Evolutionary conservation across 2,329 filamentous ascomycete species (phyloP).

Genomic region (Calonectria crousiana): DNA sequence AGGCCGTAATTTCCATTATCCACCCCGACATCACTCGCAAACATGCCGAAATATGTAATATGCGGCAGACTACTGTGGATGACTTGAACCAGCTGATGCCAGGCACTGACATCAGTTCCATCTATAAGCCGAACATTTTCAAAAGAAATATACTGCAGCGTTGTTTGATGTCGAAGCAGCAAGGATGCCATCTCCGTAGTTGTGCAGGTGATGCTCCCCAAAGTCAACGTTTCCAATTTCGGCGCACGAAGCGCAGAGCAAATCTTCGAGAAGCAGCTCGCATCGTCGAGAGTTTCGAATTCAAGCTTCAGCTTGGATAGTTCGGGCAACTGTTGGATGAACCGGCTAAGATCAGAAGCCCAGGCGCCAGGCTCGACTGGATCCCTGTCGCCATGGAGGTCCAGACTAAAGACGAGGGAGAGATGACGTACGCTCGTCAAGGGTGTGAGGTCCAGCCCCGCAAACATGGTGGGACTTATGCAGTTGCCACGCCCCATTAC

Average conservation of each 20-base stretch:
- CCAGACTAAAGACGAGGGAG: not conserved
- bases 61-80: not conserved
- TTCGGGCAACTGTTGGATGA: not conserved
- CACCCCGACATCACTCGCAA: not conserved
- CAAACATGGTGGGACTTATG: conserved; percentile 15
- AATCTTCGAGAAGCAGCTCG: not conserved
- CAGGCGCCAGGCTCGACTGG: not conserved
- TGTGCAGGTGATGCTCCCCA: not conserved
- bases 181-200: not conserved
- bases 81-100: not conserved
- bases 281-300: not conserved
- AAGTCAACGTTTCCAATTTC: not conserved
- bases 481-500: conserved; percentile 4
- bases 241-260: not conserved
- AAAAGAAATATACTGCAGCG: not conserved
- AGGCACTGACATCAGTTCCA: not conserved
- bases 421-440: conserved; percentile 8
- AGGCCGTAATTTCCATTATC: not conserved
- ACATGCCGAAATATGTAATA: not conserved
- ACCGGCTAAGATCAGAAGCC: not conserved
- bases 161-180: not conserved
- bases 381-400: not conserved
- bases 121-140: conserved; percentile 1
- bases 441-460: not conserved
- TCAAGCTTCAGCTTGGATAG: not conserved